Conservation (phyloP, 2,329 filamentous ascomycete genomes). For the Celoporthe dispersa region DNA sequence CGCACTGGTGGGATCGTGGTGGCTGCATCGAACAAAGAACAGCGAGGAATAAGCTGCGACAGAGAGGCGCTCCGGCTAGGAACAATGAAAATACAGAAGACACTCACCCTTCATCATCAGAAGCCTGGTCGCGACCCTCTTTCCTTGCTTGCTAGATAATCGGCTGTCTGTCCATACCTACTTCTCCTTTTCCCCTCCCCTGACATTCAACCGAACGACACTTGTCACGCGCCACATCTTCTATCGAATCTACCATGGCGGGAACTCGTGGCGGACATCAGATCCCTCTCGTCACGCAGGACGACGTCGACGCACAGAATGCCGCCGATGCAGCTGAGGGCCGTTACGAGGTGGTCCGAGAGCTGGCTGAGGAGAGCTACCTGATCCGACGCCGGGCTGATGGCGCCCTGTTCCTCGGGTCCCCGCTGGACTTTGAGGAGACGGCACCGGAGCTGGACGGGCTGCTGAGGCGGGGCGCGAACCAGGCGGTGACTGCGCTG, state of each 20-base stretch:
- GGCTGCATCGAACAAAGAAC: neutral
- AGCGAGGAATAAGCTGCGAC: neutral
- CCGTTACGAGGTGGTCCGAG: slow-evolving; percentile 12
- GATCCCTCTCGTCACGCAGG: slow-evolving; percentile 13
- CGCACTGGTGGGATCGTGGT: neutral
- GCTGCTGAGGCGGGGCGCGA: slow-evolving; percentile 38
- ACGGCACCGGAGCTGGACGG: slow-evolving; percentile 28
- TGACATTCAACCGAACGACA: neutral
- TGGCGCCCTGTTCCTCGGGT: slow-evolving; percentile 42
- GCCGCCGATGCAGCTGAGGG: neutral
- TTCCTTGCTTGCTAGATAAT: neutral
- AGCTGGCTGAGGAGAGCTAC: slow-evolving; percentile 37
- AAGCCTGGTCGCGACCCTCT: neutral
- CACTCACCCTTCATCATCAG: neutral
- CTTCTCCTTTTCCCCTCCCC: neutral
- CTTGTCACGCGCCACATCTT: neutral
- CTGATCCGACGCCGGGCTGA: slow-evolving; percentile 40
- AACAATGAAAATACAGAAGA: slow-evolving; percentile 5
- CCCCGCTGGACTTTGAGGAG: slow-evolving; percentile 32
- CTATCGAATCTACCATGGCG: neutral
- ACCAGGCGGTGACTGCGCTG: slow-evolving; percentile 40
- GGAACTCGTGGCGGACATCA: neutral
- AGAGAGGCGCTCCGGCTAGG: neutral
- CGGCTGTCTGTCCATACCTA: neutral
- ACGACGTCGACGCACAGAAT: slow-evolving; percentile 1